phyloP scores from a whole-genome alignment of 805 yeast genomes.

The Zygoascus tannicola region DNA sequence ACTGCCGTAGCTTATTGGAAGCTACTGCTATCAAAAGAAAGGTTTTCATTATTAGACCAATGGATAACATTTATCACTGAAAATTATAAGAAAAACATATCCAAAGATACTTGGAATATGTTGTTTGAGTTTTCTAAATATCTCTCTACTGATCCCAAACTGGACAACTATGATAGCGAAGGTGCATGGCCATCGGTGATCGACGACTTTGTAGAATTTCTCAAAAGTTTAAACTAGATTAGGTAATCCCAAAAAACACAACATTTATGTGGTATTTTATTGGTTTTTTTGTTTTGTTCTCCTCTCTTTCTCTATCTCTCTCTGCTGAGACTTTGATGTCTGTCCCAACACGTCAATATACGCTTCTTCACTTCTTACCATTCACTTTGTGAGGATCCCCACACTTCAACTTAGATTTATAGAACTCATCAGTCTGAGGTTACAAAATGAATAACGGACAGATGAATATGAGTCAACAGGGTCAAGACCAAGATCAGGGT shows the following conservation, averaged over 20 bases:
- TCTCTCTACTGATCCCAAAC: slow-evolving; percentile 41
- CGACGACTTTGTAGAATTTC: slow-evolving; percentile 74
- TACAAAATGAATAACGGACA: background rate
- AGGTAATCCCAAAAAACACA: background rate
- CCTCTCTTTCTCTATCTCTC: background rate
- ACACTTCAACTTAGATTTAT: too few relatives aligned
- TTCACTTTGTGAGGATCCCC: too few relatives aligned
- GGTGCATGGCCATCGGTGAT: slow-evolving; percentile 90
- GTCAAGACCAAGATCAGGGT: background rate
- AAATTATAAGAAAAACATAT: slow-evolving; percentile 40
- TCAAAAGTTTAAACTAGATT: too few relatives aligned
- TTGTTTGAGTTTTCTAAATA: slow-evolving; percentile 48
- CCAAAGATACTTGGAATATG: slow-evolving; percentile 84
- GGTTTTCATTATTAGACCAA: slow-evolving; percentile 20
- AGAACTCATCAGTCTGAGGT: background rate
- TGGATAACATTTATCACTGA: slow-evolving; percentile 52
- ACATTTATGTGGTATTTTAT: background rate
- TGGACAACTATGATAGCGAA: slow-evolving; percentile 59
- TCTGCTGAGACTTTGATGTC: too few relatives aligned
- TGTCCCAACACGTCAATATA: too few relatives aligned
- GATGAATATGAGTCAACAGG: background rate
- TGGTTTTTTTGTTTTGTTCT: background rate
- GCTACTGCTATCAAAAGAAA: slow-evolving; percentile 46
- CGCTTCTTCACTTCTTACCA: too few relatives aligned
- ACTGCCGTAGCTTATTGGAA: slow-evolving; percentile 72